Percentiles rank a stretch among this genome's conserved stretches.
These are phyloP conservation scores for Lentinula boryana DNA, from an alignment of 768 basidiomycete genomes.

Conservation along the genomic window DNA sequence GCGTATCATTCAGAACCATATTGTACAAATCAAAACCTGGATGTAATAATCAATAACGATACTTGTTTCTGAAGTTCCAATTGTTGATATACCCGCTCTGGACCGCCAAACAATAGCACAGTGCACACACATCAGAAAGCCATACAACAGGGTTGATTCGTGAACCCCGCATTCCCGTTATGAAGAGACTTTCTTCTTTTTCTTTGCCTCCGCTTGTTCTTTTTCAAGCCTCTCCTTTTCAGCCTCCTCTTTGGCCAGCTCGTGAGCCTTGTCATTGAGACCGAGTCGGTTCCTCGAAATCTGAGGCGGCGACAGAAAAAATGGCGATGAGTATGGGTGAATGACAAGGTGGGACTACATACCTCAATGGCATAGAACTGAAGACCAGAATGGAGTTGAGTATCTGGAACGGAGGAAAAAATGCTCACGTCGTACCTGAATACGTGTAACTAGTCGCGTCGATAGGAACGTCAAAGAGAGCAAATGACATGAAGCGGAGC, in stretches of 20 bases:
- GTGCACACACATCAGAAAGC: neutral
- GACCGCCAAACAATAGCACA: too few relatives aligned
- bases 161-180: neutral
- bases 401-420: constrained; percentile 12
- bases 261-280: constrained; percentile 83
- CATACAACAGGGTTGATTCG: neutral
- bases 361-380: constrained; percentile 95
- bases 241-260: constrained; percentile 71
- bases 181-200: constrained; percentile 7
- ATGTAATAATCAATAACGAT: neutral
- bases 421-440: constrained; percentile 40
- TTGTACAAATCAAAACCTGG: neutral
- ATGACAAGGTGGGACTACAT: constrained; percentile 10
- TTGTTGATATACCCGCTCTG: too few relatives aligned
- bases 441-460: constrained; percentile 48
- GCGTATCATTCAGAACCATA: neutral
- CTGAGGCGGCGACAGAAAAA: constrained; percentile 27
- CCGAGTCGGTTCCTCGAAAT: constrained; percentile 90
- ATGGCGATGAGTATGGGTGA: neutral
- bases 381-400: constrained; percentile 8
- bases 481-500: neutral
- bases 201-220: constrained; percentile 19
- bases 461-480: constrained; percentile 1
- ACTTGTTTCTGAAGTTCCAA: neutral
- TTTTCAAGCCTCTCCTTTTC: constrained; percentile 58